Conservation (phyloP, 352 stramenopile species). For the Peronospora destructor region DNA sequence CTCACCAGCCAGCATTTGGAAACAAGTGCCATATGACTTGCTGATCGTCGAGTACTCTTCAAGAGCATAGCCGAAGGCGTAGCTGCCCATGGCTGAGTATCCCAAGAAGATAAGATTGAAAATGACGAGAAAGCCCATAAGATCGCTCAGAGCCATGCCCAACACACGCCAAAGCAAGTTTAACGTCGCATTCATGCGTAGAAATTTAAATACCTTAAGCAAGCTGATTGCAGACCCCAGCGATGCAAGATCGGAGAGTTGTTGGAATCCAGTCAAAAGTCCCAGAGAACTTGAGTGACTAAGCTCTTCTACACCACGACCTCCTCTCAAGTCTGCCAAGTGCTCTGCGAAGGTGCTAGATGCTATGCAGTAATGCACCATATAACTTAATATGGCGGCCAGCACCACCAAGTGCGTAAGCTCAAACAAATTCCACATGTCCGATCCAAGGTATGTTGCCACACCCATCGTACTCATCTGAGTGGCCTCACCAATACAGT, state of each 20-base stretch:
- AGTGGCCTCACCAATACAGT: slow-evolving; percentile 67
- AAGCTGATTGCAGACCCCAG: slow-evolving; percentile 71
- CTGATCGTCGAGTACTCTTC: slow-evolving; percentile 81
- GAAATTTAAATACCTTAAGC: slow-evolving; percentile 86
- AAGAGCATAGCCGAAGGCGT: slow-evolving; percentile 75
- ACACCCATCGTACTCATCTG: slow-evolving; percentile 78
- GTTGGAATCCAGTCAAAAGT: slow-evolving; percentile 63
- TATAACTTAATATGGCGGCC: slow-evolving; percentile 50
- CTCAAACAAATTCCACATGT: slow-evolving; percentile 88
- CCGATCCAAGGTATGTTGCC: slow-evolving; percentile 64
- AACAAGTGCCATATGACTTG: slow-evolving; percentile 78
- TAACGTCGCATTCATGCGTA: slow-evolving; percentile 86
- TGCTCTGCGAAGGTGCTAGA: slow-evolving; percentile 46
- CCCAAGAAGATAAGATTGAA: slow-evolving; percentile 85
- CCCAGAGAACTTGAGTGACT: slow-evolving; percentile 57
- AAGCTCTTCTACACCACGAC: slow-evolving; percentile 39
- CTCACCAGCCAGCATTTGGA: slow-evolving; percentile 82
- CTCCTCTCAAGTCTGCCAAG: slow-evolving; percentile 31
- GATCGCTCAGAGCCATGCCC: slow-evolving; percentile 74
- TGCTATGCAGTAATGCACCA: slow-evolving; percentile 61
- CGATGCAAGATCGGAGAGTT: slow-evolving; percentile 68
- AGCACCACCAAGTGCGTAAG: slow-evolving; percentile 67
- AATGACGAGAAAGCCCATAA: slow-evolving; percentile 86
- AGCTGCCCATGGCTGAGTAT: slow-evolving; percentile 81
- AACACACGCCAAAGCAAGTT: slow-evolving; percentile 82